Base-by-base conservation (phyloP, 768 basidiomycete genomes). In the Paxillus ammoniavirescens region DNA sequence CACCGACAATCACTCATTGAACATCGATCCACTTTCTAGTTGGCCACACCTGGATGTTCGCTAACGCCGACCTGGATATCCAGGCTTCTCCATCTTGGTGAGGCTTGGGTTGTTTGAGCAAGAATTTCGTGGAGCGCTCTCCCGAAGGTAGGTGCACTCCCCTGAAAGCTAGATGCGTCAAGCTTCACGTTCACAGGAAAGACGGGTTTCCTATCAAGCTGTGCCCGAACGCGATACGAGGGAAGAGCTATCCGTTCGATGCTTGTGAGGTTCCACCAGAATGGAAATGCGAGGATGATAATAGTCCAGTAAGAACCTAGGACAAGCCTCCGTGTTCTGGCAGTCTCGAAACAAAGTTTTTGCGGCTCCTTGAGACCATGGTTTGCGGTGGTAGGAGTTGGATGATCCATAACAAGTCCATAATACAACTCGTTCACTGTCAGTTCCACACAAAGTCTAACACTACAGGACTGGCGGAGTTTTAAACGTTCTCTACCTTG, bases 251-350 rank as follows among this genome's bases (percentile, higher is more conserved):
- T 76, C 26, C 95, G 82, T 64, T 94, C 81, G 28, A 98, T 96
- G 58, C 89, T 90, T 5, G 97, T 98, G 26, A 89, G 86, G 47
- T 77, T 78, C 93, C 93, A 98, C 97, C 97, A 99, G 46, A 92
- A 78, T 3, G 97, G 97, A 17, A 95, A 54, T 1, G 87, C 87
- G 7, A 92, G 72, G 33, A 96, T 58, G 35, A 97, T 78, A 26
- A 93, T 71, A 23, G 79, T 50, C 83, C 93, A 93, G 69, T 95
- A 97, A 1, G 89, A 81, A 4, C 76, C 68, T 53, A 95, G 76
- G 57, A 93, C 85, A 23, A 72, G 71, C 58, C 86, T 74, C 30
- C 88, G 77, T 41, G 77, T 74, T 47, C 53, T 60, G 46, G 72
- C 66, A 13, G 73, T 71, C 66, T 89, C 83, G 59, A 79, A 84